These are phyloP conservation scores for Medicago arabica DNA, from an alignment of 306 rosid genomes.

Conservation along the genomic window DNA sequence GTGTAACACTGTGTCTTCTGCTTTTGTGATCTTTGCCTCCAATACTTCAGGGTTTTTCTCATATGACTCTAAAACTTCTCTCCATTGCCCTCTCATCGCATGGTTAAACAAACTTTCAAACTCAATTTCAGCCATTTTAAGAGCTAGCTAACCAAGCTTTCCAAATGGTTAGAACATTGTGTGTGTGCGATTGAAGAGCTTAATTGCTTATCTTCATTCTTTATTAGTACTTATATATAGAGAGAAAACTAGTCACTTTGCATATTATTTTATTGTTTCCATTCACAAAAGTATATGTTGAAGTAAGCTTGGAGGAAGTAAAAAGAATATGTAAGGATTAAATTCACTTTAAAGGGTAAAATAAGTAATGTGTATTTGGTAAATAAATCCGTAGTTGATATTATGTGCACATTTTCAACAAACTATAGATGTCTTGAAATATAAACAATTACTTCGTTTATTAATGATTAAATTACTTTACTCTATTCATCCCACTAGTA, in stretches of 20 bases:
- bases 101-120: slow-evolving; percentile 38
- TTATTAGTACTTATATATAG: slow-evolving; percentile 13
- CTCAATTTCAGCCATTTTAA: slow-evolving; percentile 41
- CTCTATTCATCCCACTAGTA: neutral
- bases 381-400: neutral
- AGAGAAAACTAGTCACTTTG: neutral
- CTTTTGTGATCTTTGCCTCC: slow-evolving; percentile 49
- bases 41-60: slow-evolving; percentile 26
- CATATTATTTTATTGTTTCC: slow-evolving; percentile 17
- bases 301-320: slow-evolving; percentile 18
- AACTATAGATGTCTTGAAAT: too few species aligned
- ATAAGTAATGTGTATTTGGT: neutral
- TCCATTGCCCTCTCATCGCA: slow-evolving; percentile 49
- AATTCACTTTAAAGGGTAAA: neutral
- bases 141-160: neutral
- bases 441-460: too few species aligned
- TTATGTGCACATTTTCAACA: neutral
- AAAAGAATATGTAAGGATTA: neutral
- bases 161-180: neutral
- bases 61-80: slow-evolving; percentile 39
- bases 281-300: neutral
- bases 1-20: slow-evolving; percentile 52
- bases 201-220: neutral
- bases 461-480: neutral
- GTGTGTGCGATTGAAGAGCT: neutral